These are phyloP conservation scores for Amauroascus niger DNA, from an alignment of 2,329 filamentous ascomycete species.

Conservation along the genomic window DNA sequence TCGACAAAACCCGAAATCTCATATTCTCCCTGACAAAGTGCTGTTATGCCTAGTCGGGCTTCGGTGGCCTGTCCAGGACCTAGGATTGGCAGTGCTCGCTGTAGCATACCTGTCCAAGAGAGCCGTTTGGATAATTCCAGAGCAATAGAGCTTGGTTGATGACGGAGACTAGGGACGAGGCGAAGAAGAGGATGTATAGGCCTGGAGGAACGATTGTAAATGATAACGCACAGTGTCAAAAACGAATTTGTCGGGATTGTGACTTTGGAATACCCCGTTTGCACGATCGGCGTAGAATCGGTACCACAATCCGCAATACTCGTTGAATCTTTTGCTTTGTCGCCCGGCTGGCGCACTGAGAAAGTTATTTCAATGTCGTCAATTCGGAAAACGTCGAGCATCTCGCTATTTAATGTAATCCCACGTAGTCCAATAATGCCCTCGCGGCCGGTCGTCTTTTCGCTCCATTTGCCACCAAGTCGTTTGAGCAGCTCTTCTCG, in stretches of 20 bases:
- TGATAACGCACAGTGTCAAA: constrained; percentile 56
- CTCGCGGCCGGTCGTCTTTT: constrained; percentile 46
- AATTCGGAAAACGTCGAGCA: constrained; percentile 73
- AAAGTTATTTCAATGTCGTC: constrained; percentile 64
- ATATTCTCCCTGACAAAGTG: constrained; percentile 70
- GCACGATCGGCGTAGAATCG: constrained; percentile 23
- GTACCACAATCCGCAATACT: constrained; percentile 15
- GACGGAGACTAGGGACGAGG: constrained; percentile 64
- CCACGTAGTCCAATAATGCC: constrained; percentile 68
- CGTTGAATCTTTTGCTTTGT: constrained; percentile 9
- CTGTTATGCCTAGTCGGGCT: constrained; percentile 59
- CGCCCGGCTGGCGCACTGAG: constrained; percentile 27
- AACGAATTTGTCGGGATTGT: constrained; percentile 51
- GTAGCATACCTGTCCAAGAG: constrained; percentile 74
- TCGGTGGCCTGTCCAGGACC: constrained; percentile 50
- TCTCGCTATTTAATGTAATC: constrained; percentile 61
- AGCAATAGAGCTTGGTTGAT: constrained; percentile 60
- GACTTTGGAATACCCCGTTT: constrained; percentile 41
- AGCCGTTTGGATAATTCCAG: constrained; percentile 75
- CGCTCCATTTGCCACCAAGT: constrained; percentile 62
- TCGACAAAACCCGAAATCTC: constrained; percentile 73
- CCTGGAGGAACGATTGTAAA: constrained; percentile 62
- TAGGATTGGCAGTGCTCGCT: constrained; percentile 60
- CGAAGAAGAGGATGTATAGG: constrained; percentile 64
- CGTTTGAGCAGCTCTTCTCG: constrained; percentile 66